Evolutionary conservation across 140 eudicot species (phyloP).

Genomic region (Ambrosia hybrid): DNA sequence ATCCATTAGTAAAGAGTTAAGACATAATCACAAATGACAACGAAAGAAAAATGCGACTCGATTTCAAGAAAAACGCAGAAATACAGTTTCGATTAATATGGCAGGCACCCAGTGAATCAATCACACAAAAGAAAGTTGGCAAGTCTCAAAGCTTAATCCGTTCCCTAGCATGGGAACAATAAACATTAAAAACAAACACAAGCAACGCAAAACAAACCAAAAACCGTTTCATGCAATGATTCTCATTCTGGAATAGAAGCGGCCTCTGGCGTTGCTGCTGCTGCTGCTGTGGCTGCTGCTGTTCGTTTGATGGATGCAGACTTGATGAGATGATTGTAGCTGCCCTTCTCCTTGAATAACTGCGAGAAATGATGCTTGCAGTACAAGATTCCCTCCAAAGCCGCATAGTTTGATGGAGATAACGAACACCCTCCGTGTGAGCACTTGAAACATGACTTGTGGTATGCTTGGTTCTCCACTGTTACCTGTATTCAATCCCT

Average conservation of each 20-base stretch:
- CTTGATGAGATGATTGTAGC: conserved; percentile 87
- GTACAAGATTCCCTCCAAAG: conserved; percentile 82
- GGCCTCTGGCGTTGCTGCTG: conserved; percentile 48
- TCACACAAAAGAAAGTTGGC: conserved; percentile 35
- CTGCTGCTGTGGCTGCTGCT: conserved; percentile 50
- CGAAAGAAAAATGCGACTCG: neutral
- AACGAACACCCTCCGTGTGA: conserved; percentile 93
- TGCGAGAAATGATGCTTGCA: conserved; percentile 99
- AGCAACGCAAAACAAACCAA: conserved; percentile 34
- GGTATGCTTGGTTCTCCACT: conserved; percentile 81
- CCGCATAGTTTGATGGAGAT: conserved; percentile 95
- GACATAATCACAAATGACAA: conserved; percentile 28
- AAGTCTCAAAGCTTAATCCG: conserved; percentile 30
- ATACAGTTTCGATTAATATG: conserved; percentile 26
- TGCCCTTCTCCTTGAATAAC: conserved; percentile 98
- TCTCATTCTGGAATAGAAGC: conserved; percentile 38
- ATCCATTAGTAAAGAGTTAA: conserved; percentile 42
- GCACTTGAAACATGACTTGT: conserved; percentile 93
- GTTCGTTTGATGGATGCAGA: conserved; percentile 85
- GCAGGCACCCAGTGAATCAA: conserved; percentile 31
- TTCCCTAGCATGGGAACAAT: conserved; percentile 27
- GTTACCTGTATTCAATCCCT: conserved; percentile 56
- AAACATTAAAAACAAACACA: conserved; percentile 29
- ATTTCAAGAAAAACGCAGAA: conserved; percentile 8
- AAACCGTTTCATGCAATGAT: conserved; percentile 15